phyloP scores from a whole-genome alignment of 257 asterid genomes.

The Misopates orontium region DNA sequence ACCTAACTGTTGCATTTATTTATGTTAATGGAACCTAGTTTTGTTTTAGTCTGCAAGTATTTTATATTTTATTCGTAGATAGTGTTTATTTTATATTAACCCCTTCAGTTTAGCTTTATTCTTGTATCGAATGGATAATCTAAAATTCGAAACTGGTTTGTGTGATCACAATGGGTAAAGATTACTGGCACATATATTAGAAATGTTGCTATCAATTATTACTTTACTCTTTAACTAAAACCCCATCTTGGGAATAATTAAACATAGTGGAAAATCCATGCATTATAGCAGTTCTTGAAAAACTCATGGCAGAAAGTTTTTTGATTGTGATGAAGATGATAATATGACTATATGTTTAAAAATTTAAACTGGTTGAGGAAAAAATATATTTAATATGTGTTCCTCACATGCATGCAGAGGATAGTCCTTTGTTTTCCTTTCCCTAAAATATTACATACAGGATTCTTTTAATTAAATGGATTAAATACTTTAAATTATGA shows the following conservation, averaged over 20 bases:
- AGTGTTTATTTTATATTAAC: not conserved
- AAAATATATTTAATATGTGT: not conserved
- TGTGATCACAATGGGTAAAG: slow-evolving; percentile 4
- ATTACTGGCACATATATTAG: not conserved
- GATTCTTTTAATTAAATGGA: too few relatives aligned
- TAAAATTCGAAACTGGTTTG: not conserved
- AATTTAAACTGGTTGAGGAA: too few relatives aligned
- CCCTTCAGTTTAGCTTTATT: slow-evolving; percentile 5
- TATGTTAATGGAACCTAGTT: not conserved
- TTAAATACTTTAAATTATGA: too few relatives aligned
- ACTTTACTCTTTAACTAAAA: too few relatives aligned
- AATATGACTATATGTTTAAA: not conserved
- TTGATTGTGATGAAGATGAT: not conserved
- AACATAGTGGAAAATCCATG: not conserved
- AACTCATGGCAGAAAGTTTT: not conserved
- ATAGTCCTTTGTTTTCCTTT: too few relatives aligned
- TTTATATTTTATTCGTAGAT: not conserved
- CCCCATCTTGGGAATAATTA: too few relatives aligned
- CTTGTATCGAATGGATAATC: slow-evolving; percentile 9
- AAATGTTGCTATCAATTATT: too few relatives aligned
- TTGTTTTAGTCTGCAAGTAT: not conserved
- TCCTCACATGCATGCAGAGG: too few relatives aligned
- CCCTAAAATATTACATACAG: too few relatives aligned
- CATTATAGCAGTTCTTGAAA: not conserved
- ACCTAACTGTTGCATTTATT: slow-evolving; percentile 19